Evolutionary conservation across 352 stramenopile genomes (phyloP).

Genomic region (Blastocystis sp.): DNA sequence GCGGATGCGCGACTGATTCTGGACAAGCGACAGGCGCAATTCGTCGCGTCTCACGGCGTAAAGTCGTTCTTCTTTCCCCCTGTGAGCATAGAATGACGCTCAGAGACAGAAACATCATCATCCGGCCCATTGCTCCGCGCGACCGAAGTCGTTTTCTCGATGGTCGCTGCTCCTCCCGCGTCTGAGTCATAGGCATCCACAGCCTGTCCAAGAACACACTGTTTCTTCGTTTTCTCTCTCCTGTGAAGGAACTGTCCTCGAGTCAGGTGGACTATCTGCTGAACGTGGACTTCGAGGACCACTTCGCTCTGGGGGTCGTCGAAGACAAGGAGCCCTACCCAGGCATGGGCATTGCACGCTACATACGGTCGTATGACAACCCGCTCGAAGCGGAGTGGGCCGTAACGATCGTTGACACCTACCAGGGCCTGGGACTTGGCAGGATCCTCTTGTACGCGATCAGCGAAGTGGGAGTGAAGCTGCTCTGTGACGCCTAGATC

Average conservation of each 20-base stretch:
- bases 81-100: slow-evolving; percentile 8
- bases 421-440: slow-evolving; percentile 65
- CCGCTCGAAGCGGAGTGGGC: slow-evolving; percentile 62
- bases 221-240: slow-evolving; percentile 66
- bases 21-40: slow-evolving; percentile 16
- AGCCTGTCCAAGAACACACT: slow-evolving; percentile 43
- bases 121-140: slow-evolving; percentile 42
- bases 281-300: slow-evolving; percentile 68
- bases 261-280: slow-evolving; percentile 68
- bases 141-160: slow-evolving; percentile 61
- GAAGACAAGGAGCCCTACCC: slow-evolving; percentile 44
- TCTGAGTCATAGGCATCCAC: slow-evolving; percentile 19
- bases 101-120: slow-evolving; percentile 25
- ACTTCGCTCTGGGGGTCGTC: slow-evolving; percentile 44
- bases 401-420: slow-evolving; percentile 56
- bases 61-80: background rate
- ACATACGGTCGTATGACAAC: slow-evolving; percentile 66
- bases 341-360: slow-evolving; percentile 65
- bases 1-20: slow-evolving; percentile 48
- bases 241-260: slow-evolving; percentile 33
- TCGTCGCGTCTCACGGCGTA: slow-evolving; percentile 56
- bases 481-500: slow-evolving; percentile 5
- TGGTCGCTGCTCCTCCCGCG: background rate
- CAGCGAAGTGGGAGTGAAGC: background rate
- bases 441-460: slow-evolving; percentile 55